phyloP scores from a whole-genome alignment of 148 eudicot genomes.

The Cornus kousa region DNA sequence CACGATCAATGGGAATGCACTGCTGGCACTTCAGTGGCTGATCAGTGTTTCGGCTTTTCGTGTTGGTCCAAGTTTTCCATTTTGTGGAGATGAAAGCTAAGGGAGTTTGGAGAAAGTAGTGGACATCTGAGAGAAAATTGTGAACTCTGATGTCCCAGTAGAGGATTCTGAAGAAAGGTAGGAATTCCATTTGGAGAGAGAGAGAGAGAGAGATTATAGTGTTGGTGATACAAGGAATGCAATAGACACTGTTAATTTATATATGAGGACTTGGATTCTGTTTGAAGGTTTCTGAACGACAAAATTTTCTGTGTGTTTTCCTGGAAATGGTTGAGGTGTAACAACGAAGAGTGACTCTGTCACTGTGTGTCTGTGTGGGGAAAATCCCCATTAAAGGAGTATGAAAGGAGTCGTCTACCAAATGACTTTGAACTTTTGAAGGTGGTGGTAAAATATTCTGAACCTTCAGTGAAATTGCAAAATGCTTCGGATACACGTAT shows the following conservation, averaged over 20 bases:
- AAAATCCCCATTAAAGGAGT: neutral
- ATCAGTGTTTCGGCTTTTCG: neutral
- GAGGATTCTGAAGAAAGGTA: neutral
- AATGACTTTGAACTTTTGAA: neutral
- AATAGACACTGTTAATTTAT: too few relatives aligned
- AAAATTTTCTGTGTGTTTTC: neutral
- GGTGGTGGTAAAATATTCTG: neutral
- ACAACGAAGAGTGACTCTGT: neutral
- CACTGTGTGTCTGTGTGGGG: too few relatives aligned
- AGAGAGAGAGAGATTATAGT: neutral
- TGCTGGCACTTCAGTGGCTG: neutral
- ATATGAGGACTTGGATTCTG: neutral
- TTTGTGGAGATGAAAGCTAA: neutral
- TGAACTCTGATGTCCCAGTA: neutral
- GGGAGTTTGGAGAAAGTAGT: neutral
- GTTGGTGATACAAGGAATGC: neutral
- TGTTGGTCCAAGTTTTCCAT: neutral
- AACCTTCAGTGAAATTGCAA: neutral
- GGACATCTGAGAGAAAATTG: neutral
- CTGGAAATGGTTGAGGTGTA: neutral
- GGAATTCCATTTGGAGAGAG: neutral
- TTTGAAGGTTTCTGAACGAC: too few relatives aligned
- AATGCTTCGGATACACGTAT: too few relatives aligned
- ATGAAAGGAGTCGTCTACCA: neutral
- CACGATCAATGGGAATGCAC: neutral